These are phyloP conservation scores for Salix exigua DNA, from an alignment of 345 rosid genomes.

Conservation along the genomic window DNA sequence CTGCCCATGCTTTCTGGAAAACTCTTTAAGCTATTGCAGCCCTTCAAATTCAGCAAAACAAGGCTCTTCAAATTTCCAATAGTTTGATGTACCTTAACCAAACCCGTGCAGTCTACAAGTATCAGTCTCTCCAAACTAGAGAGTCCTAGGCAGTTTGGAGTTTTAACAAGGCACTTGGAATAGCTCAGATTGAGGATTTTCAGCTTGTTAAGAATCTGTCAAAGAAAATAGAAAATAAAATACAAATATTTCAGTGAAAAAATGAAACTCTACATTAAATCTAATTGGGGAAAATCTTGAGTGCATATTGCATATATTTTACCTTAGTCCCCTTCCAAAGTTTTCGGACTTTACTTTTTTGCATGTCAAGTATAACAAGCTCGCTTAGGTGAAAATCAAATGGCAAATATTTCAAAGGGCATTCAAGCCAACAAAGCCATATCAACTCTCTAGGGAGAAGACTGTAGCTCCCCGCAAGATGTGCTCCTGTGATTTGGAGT, in stretches of 20 bases:
- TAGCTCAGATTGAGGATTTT: too few species aligned
- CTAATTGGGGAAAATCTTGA: too few species aligned
- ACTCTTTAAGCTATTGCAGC: background rate
- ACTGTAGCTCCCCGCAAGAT: background rate
- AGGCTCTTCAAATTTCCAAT: background rate
- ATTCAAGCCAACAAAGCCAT: slow-evolving; percentile 3
- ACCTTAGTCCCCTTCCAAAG: background rate
- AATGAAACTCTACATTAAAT: too few species aligned
- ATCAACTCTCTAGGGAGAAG: background rate
- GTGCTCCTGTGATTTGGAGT: background rate
- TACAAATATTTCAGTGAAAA: too few species aligned
- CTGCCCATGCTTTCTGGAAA: background rate
- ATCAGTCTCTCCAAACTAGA: too few species aligned
- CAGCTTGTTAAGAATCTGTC: too few species aligned
- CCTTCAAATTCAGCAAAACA: background rate
- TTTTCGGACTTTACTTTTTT: background rate
- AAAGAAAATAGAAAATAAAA: too few species aligned
- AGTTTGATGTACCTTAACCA: too few species aligned
- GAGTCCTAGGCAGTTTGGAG: too few species aligned
- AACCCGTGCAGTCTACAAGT: too few species aligned
- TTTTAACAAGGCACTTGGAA: too few species aligned
- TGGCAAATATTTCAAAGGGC: background rate
- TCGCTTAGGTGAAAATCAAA: background rate
- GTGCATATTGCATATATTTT: background rate
- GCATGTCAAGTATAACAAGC: slow-evolving; percentile 1